Evolutionary conservation across 148 eudicot genomes (phyloP).

Genomic region (Fagopyrum tataricum): DNA sequence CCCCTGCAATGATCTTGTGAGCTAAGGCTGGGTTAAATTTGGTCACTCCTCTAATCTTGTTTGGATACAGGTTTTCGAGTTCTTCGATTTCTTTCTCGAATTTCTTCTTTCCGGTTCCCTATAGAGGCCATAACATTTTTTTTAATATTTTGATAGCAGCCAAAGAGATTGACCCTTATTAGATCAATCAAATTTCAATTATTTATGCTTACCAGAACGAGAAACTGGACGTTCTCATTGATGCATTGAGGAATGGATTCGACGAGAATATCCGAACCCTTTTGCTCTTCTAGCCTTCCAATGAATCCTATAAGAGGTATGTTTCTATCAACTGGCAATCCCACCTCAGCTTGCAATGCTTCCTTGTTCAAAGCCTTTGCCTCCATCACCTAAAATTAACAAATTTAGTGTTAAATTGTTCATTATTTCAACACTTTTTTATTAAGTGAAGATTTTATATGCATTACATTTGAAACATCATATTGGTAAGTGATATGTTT

Average conservation of each 20-base stretch:
- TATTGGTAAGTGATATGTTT: slow-evolving; percentile 48
- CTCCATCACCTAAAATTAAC: slow-evolving; percentile 39
- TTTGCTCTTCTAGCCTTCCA: slow-evolving; percentile 91
- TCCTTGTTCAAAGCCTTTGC: slow-evolving; percentile 74
- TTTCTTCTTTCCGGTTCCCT: slow-evolving; percentile 85
- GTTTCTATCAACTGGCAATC: slow-evolving; percentile 65
- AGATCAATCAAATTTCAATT: neutral
- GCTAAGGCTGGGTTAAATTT: slow-evolving; percentile 71
- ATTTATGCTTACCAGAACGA: slow-evolving; percentile 53
- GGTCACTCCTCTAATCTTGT: slow-evolving; percentile 75
- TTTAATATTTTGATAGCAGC: too few relatives aligned
- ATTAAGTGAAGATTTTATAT: neutral
- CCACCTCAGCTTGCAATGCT: slow-evolving; percentile 80
- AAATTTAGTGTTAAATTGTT: neutral
- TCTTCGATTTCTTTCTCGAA: slow-evolving; percentile 67
- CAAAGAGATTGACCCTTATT: too few relatives aligned
- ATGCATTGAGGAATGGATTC: slow-evolving; percentile 59
- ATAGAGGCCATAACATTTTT: neutral
- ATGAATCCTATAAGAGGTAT: slow-evolving; percentile 85
- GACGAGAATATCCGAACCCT: slow-evolving; percentile 93
- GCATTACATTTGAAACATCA: slow-evolving; percentile 51
- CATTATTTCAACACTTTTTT: neutral
- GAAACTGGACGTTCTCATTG: slow-evolving; percentile 51
- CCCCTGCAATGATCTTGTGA: slow-evolving; percentile 78
- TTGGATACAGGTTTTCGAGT: slow-evolving; percentile 58